Evolutionary conservation across 108 stramenopile genomes (phyloP).

Genomic region (Cyclotella kingstonii): DNA sequence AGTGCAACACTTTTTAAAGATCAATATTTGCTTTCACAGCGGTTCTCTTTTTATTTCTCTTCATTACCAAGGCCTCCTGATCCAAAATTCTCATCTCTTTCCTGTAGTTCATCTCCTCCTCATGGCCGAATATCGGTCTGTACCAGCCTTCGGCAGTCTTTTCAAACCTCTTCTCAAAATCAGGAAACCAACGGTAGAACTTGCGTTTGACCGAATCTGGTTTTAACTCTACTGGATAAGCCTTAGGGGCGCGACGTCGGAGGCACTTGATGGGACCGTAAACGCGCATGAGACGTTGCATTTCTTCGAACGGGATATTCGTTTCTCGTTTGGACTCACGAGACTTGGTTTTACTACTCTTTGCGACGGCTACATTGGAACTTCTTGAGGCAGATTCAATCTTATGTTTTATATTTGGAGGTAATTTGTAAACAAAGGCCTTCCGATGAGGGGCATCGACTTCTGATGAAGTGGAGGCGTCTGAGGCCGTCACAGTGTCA

Average conservation of each 20-base stretch:
- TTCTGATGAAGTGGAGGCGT: too few relatives aligned
- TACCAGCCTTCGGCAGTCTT: slow-evolving; percentile 16
- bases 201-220: slow-evolving; percentile 33
- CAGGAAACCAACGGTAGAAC: slow-evolving; percentile 43
- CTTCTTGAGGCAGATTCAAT: too few relatives aligned
- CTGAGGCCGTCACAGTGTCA: too few relatives aligned
- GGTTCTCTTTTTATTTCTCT: slow-evolving; percentile 12
- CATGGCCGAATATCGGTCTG: slow-evolving; percentile 24
- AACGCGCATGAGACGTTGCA: slow-evolving; percentile 28
- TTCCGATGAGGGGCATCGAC: too few relatives aligned
- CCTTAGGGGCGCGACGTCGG: slow-evolving; percentile 16
- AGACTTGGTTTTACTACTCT: not conserved
- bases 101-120: slow-evolving; percentile 32
- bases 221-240: slow-evolving; percentile 2
- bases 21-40: not conserved
- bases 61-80: slow-evolving; percentile 16
- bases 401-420: too few relatives aligned
- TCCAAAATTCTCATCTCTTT: slow-evolving; percentile 25
- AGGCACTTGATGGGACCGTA: slow-evolving; percentile 35
- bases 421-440: too few relatives aligned
- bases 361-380: too few relatives aligned
- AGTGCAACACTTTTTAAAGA: too few relatives aligned
- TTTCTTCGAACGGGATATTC: slow-evolving; percentile 19
- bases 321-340: slow-evolving; percentile 13
- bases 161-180: slow-evolving; percentile 29